These are phyloP conservation scores for Nicotiana benthamiana DNA, from an alignment of 257 asterid genomes.

Conservation along the genomic window DNA sequence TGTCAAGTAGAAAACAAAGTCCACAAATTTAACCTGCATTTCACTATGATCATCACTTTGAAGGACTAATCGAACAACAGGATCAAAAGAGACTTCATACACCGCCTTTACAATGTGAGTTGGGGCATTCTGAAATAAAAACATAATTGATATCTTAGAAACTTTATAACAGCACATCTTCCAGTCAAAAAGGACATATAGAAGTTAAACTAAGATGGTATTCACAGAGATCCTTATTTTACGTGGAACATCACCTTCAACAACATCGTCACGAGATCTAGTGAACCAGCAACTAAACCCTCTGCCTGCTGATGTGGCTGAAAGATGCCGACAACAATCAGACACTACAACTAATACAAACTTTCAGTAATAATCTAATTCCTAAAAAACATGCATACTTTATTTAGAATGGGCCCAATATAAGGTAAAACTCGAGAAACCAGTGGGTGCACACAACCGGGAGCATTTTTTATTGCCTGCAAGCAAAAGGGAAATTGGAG, in stretches of 20 bases:
- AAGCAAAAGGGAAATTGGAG: slow-evolving; percentile 11
- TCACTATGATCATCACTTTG: slow-evolving; percentile 84
- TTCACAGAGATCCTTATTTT: not conserved
- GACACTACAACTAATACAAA: slow-evolving; percentile 3
- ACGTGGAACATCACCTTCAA: slow-evolving; percentile 47
- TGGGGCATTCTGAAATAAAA: slow-evolving; percentile 62
- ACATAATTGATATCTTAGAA: not conserved
- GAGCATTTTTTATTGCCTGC: slow-evolving; percentile 89
- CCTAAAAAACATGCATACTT: slow-evolving; percentile 36
- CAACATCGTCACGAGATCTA: slow-evolving; percentile 84
- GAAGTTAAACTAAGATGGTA: not conserved
- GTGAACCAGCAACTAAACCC: slow-evolving; percentile 85
- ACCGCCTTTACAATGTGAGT: slow-evolving; percentile 69
- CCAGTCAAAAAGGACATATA: not conserved
- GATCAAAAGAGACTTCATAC: slow-evolving; percentile 64
- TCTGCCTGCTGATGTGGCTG: slow-evolving; percentile 95
- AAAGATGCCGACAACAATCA: slow-evolving; percentile 23
- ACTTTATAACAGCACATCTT: slow-evolving; percentile 3
- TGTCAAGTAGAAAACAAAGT: not conserved
- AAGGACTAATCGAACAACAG: slow-evolving; percentile 64
- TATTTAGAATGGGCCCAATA: slow-evolving; percentile 67
- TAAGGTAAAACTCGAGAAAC: slow-evolving; percentile 82
- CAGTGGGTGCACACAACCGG: slow-evolving; percentile 86
- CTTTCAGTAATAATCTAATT: not conserved
- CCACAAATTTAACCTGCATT: slow-evolving; percentile 60